Percentiles rank a stretch among this genome's conserved stretches.
Evolutionary conservation across 805 yeast species (phyloP).

Genomic region (Candida broadrunensis): DNA sequence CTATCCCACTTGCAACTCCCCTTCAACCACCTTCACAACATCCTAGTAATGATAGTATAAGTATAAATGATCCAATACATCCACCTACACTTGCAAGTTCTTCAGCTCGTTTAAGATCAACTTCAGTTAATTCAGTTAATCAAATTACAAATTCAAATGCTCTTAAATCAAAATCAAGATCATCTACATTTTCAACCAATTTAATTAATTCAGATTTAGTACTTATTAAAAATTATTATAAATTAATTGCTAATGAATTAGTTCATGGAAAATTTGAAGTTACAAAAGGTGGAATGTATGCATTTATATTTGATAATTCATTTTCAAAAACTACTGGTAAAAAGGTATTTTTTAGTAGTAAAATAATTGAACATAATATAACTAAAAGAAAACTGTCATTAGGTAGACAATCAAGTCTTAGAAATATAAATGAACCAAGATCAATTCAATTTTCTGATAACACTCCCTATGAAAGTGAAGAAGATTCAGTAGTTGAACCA

Average conservation of each 20-base stretch:
- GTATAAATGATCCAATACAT: constrained; percentile 1
- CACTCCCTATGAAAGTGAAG: constrained; percentile 1
- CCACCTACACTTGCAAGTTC: constrained; percentile 1
- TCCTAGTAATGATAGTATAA: constrained; percentile 3
- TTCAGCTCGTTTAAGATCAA: constrained; percentile 5
- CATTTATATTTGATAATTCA: constrained; percentile 89
- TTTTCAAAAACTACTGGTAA: constrained; percentile 83
- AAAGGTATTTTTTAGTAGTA: constrained; percentile 63
- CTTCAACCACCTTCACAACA: constrained; percentile 2
- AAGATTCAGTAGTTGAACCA: background rate
- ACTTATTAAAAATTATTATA: constrained; percentile 57
- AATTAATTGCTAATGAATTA: constrained; percentile 52
- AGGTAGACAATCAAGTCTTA: background rate
- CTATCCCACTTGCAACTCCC: background rate
- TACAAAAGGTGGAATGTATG: constrained; percentile 65
- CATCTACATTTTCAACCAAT: constrained; percentile 32
- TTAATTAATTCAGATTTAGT: constrained; percentile 41
- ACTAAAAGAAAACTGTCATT: background rate
- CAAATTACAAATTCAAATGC: constrained; percentile 7
- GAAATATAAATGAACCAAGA: background rate
- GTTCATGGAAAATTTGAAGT: constrained; percentile 63
- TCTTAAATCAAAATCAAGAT: constrained; percentile 31
- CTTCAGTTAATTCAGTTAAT: constrained; percentile 10
- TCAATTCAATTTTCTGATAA: background rate
- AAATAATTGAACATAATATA: constrained; percentile 8